A percentile compares a stretch with the other conserved stretches of the same genome.
Conservation (phyloP, 2,329 filamentous ascomycete genomes). For the Pseudonectria foliicola region DNA sequence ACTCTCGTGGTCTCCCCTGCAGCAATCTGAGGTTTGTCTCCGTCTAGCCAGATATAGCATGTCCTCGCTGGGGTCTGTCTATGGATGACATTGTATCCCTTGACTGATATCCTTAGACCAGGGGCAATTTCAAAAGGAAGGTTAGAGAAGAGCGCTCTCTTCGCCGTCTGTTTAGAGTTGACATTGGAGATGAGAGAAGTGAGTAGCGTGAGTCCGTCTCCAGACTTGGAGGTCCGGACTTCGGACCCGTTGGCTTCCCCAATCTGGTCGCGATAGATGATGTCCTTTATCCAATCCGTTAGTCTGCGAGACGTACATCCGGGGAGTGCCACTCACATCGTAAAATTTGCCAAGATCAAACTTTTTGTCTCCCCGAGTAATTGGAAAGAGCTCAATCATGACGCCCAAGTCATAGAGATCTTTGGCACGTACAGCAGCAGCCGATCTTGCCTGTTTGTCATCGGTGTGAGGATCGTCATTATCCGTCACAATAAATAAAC, state of each 20-base stretch:
- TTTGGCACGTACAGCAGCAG: conserved; percentile 80
- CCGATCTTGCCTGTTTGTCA: conserved; percentile 65
- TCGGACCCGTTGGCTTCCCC: conserved; percentile 54
- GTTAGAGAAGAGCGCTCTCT: conserved; percentile 78
- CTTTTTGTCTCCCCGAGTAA: conserved; percentile 59
- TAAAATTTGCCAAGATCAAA: conserved; percentile 89
- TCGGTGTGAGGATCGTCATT: conserved; percentile 76
- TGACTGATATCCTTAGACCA: conserved; percentile 78
- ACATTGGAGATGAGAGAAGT: conserved; percentile 79
- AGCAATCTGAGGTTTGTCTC: conserved; percentile 78
- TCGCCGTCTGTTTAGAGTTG: conserved; percentile 81
- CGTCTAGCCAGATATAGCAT: conserved; percentile 81
- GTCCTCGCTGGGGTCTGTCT: conserved; percentile 73
- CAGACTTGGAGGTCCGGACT: conserved; percentile 58
- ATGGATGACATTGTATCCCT: conserved; percentile 86
- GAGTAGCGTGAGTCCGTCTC: conserved; percentile 71
- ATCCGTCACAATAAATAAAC: conserved; percentile 94
- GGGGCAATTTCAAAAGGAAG: conserved; percentile 85
- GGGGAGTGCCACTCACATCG: conserved; percentile 51
- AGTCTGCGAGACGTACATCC: background rate
- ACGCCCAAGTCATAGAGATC: conserved; percentile 93
- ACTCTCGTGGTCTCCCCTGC: conserved; percentile 65
- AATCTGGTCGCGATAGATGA: conserved; percentile 74
- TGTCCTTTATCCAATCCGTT: conserved; percentile 51
- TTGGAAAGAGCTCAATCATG: conserved; percentile 86